phyloP scores from a whole-genome alignment of 2,329 filamentous ascomycete genomes.

The Fusarium neocosmosporiellum region DNA sequence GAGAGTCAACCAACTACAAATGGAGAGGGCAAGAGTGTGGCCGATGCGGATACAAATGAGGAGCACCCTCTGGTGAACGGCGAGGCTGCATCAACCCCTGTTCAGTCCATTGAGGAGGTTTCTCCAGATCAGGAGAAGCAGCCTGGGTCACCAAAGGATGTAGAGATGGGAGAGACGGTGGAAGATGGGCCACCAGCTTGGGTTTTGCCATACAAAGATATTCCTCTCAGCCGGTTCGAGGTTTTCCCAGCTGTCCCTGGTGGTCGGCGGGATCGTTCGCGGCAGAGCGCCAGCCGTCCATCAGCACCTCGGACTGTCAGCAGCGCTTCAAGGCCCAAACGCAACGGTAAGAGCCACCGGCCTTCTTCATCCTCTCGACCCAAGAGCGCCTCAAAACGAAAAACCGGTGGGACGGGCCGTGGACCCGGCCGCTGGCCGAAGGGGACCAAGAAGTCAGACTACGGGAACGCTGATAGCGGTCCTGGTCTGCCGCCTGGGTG shows the following conservation, averaged over 20 bases:
- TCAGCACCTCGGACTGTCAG: conserved; percentile 49
- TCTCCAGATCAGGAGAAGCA: conserved; percentile 49
- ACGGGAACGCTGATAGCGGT: conserved; percentile 73
- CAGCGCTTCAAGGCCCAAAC: conserved; percentile 54
- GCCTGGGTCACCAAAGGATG: conserved; percentile 34
- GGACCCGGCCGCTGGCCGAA: conserved; percentile 75
- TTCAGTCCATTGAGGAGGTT: conserved; percentile 47
- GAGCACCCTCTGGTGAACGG: conserved; percentile 30
- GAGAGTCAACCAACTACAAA: conserved; percentile 40
- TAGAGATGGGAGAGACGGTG: conserved; percentile 43
- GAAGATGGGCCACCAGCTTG: conserved; percentile 52
- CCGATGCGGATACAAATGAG: conserved; percentile 7
- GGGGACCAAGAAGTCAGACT: conserved; percentile 75
- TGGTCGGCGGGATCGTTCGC: conserved; percentile 60
- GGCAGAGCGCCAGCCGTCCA: conserved; percentile 55
- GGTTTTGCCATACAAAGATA: conserved; percentile 62
- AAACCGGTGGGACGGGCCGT: conserved; percentile 71
- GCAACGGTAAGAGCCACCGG: conserved; percentile 46
- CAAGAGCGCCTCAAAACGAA: conserved; percentile 55
- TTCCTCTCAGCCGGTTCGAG: conserved; percentile 79
- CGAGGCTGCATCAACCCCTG: conserved; percentile 41
- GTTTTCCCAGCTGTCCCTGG: conserved; percentile 76
- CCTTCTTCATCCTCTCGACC: conserved; percentile 51
- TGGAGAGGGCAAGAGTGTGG: conserved; percentile 30
- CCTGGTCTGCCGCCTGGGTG: conserved; percentile 71